Evolutionary conservation across 495 filamentous ascomycete genomes (phyloP), one percentile per base, ranked within the genome.

Genomic region (Pseudomonodictys pantanalensis): DNA sequence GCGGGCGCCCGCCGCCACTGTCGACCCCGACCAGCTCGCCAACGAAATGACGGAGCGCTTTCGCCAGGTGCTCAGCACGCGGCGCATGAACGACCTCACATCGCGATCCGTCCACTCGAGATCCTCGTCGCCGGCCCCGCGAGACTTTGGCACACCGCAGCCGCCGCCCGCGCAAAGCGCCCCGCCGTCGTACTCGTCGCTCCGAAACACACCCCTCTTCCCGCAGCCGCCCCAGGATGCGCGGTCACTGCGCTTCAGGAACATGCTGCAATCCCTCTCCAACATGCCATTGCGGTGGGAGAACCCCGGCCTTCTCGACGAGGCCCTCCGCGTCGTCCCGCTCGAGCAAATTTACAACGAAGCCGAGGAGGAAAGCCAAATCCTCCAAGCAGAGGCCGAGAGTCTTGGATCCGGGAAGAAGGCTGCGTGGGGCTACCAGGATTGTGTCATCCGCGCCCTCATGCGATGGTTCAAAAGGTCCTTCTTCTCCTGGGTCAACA

Each of bases 401-500:
- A 92, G 88, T 64, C 81, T 96, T 69, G 88, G 87, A 2, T 81
- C 86, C 46, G 83, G 83, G 22, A 79, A 81, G 55, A 88, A 86
- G 66, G 83, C 92, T 15, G 89, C 93, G 80, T 99, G 95, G 95
- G 92, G 91, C 12, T 96, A 97, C 68, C 95, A 97, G 73, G 93
- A 99, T 76, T 99, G 92, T 76, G 89, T 97, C 28, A 87, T 99
- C 64, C 84, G 87, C 66, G 89, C 93, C 58, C 77, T 99, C 58
- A 75, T 97, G 57, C 91, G 91, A 74, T 99, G 93, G 95, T 99
- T 97, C 77, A 92, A 90, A 74, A 80, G 87, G 46, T 83, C 85
- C 9, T 98, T 97, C 76, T 99, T 99, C 76, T 84, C 87, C 53
- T 99, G 90, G 82, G 89, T 99, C 65, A 95, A 96, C 75, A 97